Evolutionary conservation across 192 early-diverging fungal genomes (phyloP), one percentile per base, ranked within the genome.

Genomic region (Linnemannia elongata): DNA sequence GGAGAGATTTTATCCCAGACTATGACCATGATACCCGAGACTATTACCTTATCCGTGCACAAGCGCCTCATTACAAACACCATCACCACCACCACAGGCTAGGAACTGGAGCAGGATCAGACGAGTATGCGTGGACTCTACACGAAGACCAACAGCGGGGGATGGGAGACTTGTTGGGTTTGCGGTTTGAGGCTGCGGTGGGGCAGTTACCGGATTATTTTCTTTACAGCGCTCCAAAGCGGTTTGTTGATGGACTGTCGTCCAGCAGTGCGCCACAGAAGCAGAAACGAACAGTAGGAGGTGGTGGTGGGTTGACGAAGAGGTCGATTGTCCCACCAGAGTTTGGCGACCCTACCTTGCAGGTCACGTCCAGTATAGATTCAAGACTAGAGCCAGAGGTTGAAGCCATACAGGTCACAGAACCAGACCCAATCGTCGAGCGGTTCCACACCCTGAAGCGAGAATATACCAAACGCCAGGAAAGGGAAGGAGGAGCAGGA

Each of bases 131-230:
- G 24, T 80, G 79, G 79, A 68, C 55, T 6, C 57, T 80, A 4
- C 60, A 75, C 7, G 47, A 74, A 38, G 69, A 78, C 38, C 69
- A 78, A 9, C 83, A 85, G 24, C 36, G 57, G 39, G 22, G 57
- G 1, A 49, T 85, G 35, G 83, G 83, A 38, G 41, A 77, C 20
- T 35, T 85, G 68, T 27, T 85, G 17, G 57, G 75, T 8, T 71
- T 85, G 12, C 49, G 78, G 9, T 85, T 85, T 30, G 83, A 85
- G 47, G 76, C 83, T 17, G 38, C 69, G 17, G 83, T 85, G 2
- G 83, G 83, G 6, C 42, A 54, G 27, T 55, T 85, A 38, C 74
- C 73, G 35, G 83, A 85, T 38, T 85, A 85, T 66, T 80, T 76
- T 73, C 57, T 85, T 6, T 85, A 77, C 66, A 85, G 83, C 36